phyloP scores from a whole-genome alignment of 805 yeast species.

The Schwanniomyces polymorphus region DNA sequence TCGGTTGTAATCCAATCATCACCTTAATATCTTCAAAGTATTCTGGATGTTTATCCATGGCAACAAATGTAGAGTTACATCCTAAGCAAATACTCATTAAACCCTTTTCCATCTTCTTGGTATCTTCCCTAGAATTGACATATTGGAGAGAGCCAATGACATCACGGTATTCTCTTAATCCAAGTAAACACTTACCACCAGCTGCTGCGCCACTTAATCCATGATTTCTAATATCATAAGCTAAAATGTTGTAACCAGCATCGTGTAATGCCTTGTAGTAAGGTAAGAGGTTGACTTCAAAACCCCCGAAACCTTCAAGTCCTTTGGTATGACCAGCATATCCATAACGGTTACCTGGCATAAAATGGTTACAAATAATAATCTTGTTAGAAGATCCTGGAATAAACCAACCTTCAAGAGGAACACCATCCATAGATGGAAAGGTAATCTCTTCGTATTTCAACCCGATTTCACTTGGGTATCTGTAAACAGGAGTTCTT shows the following conservation, averaged over 20 bases:
- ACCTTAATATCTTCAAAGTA: slow-evolving; percentile 2
- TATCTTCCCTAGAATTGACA: slow-evolving; percentile 4
- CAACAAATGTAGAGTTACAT: slow-evolving; percentile 5
- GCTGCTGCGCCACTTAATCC: slow-evolving; percentile 5
- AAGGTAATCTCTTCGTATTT: slow-evolving; percentile 2
- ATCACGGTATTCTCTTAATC: slow-evolving; percentile 6
- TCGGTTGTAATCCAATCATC: slow-evolving; percentile 4
- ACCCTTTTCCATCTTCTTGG: slow-evolving; percentile 4
- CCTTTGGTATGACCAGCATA: slow-evolving; percentile 3
- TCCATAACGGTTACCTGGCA: slow-evolving; percentile 7
- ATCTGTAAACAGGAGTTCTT: slow-evolving; percentile 3
- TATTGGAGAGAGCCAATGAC: slow-evolving; percentile 6
- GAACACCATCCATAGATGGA: slow-evolving; percentile 4
- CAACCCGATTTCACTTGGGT: slow-evolving; percentile 3
- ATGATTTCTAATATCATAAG: slow-evolving; percentile 6
- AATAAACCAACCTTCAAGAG: slow-evolving; percentile 7
- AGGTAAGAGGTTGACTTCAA: slow-evolving; percentile 4
- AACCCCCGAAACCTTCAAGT: slow-evolving; percentile 1
- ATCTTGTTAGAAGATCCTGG: slow-evolving; percentile 1
- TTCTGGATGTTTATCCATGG: slow-evolving; percentile 4
- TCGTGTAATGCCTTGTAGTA: slow-evolving; percentile 4
- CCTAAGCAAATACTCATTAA: slow-evolving; percentile 5
- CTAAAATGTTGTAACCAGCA: slow-evolving; percentile 5
- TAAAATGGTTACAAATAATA: slow-evolving; percentile 5
- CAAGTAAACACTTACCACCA: slow-evolving; percentile 1